phyloP scores from a whole-genome alignment of 805 yeast genomes.

The Wilhelminamyces savonicus region DNA sequence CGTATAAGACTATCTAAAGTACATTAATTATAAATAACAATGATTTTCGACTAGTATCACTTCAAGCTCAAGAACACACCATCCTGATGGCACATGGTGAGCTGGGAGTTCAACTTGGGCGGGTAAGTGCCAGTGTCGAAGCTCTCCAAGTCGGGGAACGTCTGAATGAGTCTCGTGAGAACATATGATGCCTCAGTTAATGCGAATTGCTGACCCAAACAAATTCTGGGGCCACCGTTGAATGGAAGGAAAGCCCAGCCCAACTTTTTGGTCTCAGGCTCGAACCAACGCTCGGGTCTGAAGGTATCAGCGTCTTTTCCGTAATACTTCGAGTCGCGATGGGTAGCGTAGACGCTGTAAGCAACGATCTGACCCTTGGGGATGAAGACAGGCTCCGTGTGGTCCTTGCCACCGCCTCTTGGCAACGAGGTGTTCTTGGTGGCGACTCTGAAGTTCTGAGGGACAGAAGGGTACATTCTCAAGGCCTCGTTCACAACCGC shows the following conservation, averaged over 20 bases:
- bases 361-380: slow-evolving; percentile 37
- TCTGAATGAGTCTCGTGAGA: slow-evolving; percentile 29
- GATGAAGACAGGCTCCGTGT: slow-evolving; percentile 30
- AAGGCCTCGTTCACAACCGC: slow-evolving; percentile 43
- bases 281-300: slow-evolving; percentile 45
- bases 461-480: slow-evolving; percentile 48
- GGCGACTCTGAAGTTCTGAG: slow-evolving; percentile 42
- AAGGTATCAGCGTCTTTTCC: slow-evolving; percentile 41
- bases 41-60: no score
- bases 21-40: no score
- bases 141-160: slow-evolving; percentile 18
- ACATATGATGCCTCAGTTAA: slow-evolving; percentile 45
- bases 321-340: slow-evolving; percentile 29
- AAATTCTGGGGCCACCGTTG: slow-evolving; percentile 52
- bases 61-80: slow-evolving; percentile 13
- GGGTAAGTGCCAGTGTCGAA: slow-evolving; percentile 9
- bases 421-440: slow-evolving; percentile 43
- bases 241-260: slow-evolving; percentile 49
- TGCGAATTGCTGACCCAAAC: slow-evolving; percentile 53
- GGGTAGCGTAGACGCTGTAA: slow-evolving; percentile 36
- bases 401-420: slow-evolving; percentile 43
- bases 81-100: slow-evolving; percentile 17
- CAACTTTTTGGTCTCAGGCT: slow-evolving; percentile 18
- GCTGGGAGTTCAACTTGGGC: slow-evolving; percentile 15
- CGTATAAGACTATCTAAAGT: no score